Evolutionary conservation across 2,329 filamentous ascomycete genomes (phyloP), one percentile per base, ranked within the genome.

Genomic region (Neofusicoccum kwambonambiense): DNA sequence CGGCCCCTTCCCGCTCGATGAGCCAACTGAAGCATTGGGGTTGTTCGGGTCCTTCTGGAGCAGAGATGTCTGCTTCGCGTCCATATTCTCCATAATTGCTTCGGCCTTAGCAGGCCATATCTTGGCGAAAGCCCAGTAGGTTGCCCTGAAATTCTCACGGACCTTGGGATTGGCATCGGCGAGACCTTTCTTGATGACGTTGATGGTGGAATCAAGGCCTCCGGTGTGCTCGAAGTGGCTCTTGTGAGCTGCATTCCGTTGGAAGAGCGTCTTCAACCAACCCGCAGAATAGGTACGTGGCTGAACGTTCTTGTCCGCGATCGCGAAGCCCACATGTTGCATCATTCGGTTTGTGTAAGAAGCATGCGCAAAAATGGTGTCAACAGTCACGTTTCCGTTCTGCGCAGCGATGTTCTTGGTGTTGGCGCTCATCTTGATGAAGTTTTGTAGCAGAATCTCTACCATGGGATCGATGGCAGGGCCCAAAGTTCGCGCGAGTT

Each of bases 361-460:
- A 35, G 90, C 90, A 70, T 90, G 89, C 67, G 87, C 86, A 68
- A 98, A 86, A 61, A 99, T 89, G 19, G 84, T 87, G 69, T 95
- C 89, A n/a, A 97, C 89, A 0, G 91, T 92, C 15, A 81, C 76
- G 73, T 96, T 93, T 61, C 91, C 94, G 68, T 90, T 89, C 72
- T 96, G 89, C 0, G 92, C 92, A 65, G 87, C 89, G 70, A 99
- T 97, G 77, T 96, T 96, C 78, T 99, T 99, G 54, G 94, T 96
- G 27, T 89, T 89, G 9, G 89, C 92, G 69, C 90, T 93, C 68
- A 97, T 86, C 78, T 97, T 97, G 80, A 98, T 88, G 70, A 97
- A 87, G 34, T 87, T 90, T 73, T 97, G 93, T 79, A 98, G 87
- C 22, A 97, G 83, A 58, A 97, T 87, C 78, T 98, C 94, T 7